Evolutionary conservation across 2,329 filamentous ascomycete species (phyloP), one percentile per base, ranked within the genome.

Genomic region (Colletotrichum phormii): DNA sequence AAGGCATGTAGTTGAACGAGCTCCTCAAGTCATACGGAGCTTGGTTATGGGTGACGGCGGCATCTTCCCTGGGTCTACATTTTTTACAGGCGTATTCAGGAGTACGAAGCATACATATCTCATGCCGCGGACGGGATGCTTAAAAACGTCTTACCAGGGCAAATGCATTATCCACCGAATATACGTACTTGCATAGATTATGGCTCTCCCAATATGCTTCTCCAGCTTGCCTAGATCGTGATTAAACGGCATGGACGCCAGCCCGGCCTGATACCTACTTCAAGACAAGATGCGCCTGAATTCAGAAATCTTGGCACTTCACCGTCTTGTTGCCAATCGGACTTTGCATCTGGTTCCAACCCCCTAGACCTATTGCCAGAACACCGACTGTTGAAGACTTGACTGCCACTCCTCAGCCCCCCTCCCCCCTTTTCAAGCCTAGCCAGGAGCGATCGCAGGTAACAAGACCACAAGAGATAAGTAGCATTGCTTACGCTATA

Each of bases 51-150:
- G 64, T 33, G 37, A 26, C 9, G 57, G 33, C 11, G 24, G 26
- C 24, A 54, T 55, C 24, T 58, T 26, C 51, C 35, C n/a, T 29
- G 42, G 29, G 8, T 13, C 24, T 64, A 33, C n/a, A 37, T 37
- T 68, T 68, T 57, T 55, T 7, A 51, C 57, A 24, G 58, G 65
- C 58, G 64, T 53, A 64, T 67, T 66, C 26, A 67, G 67, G 64
- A 69, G 69, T 69, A 62, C 26, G 53, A 63, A 63, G 69, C 64
- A 69, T 69, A 33, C 37, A 63, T 63, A 37, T n/a, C 37, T 68
- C 18, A 22, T 35, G 31, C 53, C 31, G 24, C 29, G 37, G 35
- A 57, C 51, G 69, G 24, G 37, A 58, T 33, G 15, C 33, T 15
- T 69, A 51, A 31, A 18, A 33, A 31, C 35, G 59, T 31, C 49